phyloP scores from a whole-genome alignment of 768 basidiomycete species.

The Russula lepida region DNA sequence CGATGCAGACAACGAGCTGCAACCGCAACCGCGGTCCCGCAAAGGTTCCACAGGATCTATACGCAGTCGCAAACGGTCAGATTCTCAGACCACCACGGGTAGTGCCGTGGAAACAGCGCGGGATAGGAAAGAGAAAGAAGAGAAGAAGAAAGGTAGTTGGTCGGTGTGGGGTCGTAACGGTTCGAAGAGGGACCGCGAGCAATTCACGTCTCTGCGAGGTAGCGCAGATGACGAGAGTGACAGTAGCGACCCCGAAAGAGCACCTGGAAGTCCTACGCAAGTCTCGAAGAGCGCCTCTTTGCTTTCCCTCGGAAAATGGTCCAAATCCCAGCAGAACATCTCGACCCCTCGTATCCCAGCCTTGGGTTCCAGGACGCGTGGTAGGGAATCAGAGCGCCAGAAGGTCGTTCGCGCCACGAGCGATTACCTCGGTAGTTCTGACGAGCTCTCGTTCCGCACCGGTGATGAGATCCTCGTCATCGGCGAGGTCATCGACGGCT shows the following conservation, averaged over 20 bases:
- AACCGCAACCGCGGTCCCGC: conserved; percentile 18
- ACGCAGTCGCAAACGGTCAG: conserved; percentile 50
- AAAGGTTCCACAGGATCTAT: conserved; percentile 32
- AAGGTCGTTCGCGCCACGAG: conserved; percentile 58
- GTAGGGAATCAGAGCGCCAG: conserved; percentile 6
- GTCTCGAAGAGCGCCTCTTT: conserved; percentile 6
- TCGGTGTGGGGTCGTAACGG: conserved; percentile 11
- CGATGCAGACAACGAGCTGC: conserved; percentile 5
- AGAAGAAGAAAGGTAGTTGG: conserved; percentile 51
- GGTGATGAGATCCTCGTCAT: conserved; percentile 72
- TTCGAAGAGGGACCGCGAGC: conserved; percentile 29
- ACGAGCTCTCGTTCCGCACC: conserved; percentile 67
- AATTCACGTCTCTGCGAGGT: conserved; percentile 48
- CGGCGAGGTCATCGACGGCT: conserved; percentile 77
- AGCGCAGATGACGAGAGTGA: conserved; percentile 37
- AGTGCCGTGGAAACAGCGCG: conserved; percentile 31
- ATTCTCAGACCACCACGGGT: conserved; percentile 40
- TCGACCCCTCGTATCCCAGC: conserved; percentile 9
- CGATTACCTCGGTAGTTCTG: conserved; percentile 65
- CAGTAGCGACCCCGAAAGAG: conserved; percentile 23
- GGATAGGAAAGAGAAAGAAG: conserved; percentile 35
- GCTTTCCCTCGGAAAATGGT: conserved; percentile 17
- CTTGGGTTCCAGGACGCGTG: conserved; percentile 31
- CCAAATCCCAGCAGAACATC: conserved; percentile 10
- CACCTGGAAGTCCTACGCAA: conserved; percentile 24